Conservation (phyloP, 257 asterid species). For the Lycium ferocissimum region DNA sequence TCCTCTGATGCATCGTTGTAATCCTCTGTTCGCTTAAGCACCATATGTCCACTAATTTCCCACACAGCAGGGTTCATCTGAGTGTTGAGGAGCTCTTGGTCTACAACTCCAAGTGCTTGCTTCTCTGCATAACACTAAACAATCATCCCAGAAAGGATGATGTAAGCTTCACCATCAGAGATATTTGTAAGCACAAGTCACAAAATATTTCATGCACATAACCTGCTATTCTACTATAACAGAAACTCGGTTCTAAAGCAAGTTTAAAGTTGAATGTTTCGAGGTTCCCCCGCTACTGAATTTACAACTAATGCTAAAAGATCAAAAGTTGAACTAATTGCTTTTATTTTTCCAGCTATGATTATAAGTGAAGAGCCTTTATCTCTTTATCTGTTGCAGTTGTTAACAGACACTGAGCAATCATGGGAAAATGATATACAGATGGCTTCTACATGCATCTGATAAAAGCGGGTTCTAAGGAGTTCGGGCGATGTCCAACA, state of each 20-base stretch:
- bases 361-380: neutral
- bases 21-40: constrained; percentile 66
- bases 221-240: neutral
- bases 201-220: neutral
- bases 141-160: constrained; percentile 28
- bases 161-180: neutral
- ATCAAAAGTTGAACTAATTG: neutral
- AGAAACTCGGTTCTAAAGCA: neutral
- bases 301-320: neutral
- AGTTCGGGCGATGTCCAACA: neutral
- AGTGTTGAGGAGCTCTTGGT: constrained; percentile 59
- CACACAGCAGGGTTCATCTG: constrained; percentile 84
- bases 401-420: neutral
- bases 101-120: constrained; percentile 71
- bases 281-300: neutral
- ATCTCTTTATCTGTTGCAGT: neutral
- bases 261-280: neutral
- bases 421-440: neutral
- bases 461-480: neutral
- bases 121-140: constrained; percentile 71
- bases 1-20: constrained; percentile 69
- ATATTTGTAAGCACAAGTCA: neutral
- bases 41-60: constrained; percentile 85
- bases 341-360: neutral
- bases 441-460: neutral